Base-by-base conservation (phyloP, 176 grass and related monocot species). In the Paspalum vaginatum region DNA sequence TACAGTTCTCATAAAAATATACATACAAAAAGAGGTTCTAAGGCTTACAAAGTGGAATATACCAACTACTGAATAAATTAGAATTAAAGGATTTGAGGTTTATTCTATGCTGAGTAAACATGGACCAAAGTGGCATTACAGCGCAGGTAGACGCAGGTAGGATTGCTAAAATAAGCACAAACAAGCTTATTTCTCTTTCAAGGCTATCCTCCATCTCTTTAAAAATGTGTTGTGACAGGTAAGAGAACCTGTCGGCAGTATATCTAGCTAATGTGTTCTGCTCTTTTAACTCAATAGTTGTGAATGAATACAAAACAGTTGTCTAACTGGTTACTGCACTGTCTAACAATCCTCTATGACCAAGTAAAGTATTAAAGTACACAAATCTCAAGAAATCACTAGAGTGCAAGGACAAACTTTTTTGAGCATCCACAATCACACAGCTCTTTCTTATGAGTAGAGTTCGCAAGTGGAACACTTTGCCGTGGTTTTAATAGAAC, bases 381-480 rank as follows among this genome's bases (percentile, higher is more conserved):
- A 72, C 21, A 60, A 49, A 56, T 49, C 42, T 65, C 67, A 79
- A 64, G 9, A 79, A 55, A 72, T 13, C 57, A 64, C 25, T 37
- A 47, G 22, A 55, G 58, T 11, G 25, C 17, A 85, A 85, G 21
- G 47, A 53, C 16, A 53, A 73, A 68, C 9, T 12, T 17, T 64
- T 79, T 54, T 49, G 17, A 58, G 57, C 60, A 68, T 32, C 61
- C 78, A 75, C 11, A 81, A 61, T 53, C 43, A 27, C 54, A 68
- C 7, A 2, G 9, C 62, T 52, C 75, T 52, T 59, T 38, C n/a
- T 65, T 16, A 59, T 24, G 38, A n/a, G 18, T 74, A 67, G 16
- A 11, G 16, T 74, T 80, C 18, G 42, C 50, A 65, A 47, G 13
- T 80, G 26, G 27, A 52, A 75, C 37, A 61, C 21, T 65, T 64